phyloP scores from a whole-genome alignment of 495 filamentous ascomycete species.

The Jackrogersella multiformis region DNA sequence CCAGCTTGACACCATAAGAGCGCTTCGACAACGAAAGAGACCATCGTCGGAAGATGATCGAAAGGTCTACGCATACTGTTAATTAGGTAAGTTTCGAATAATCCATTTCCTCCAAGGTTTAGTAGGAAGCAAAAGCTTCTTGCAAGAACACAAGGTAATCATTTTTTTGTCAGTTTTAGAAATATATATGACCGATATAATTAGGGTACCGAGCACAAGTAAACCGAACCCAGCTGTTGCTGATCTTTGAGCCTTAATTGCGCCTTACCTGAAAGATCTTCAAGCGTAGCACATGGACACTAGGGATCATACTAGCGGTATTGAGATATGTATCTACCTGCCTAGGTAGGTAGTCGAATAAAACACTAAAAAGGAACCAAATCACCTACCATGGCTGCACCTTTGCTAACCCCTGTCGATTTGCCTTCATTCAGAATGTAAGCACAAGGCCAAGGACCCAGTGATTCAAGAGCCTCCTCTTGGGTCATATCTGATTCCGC shows the following conservation, averaged over 20 bases:
- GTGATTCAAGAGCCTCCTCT: constrained; percentile 31
- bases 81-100: not conserved
- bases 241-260: constrained; percentile 34
- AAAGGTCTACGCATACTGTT: not conserved
- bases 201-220: not conserved
- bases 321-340: not conserved
- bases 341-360: no score
- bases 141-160: not conserved
- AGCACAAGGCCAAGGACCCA: constrained; percentile 16
- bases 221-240: constrained; percentile 34
- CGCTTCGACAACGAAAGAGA: not conserved
- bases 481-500: constrained; percentile 19
- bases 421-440: constrained; percentile 2
- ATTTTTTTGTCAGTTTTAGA: not conserved
- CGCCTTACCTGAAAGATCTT: constrained; percentile 32
- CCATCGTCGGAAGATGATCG: not conserved
- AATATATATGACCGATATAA: not conserved
- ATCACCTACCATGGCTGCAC: not conserved
- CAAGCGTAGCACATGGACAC: not conserved
- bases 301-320: not conserved
- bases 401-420: constrained; percentile 22
- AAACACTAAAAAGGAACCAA: no score
- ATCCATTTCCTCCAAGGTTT: not conserved
- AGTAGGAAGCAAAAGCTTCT: not conserved
- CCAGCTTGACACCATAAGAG: not conserved